These are phyloP conservation scores for Penicillium paradoxum DNA, from an alignment of 495 filamentous ascomycete species.

Conservation along the genomic window DNA sequence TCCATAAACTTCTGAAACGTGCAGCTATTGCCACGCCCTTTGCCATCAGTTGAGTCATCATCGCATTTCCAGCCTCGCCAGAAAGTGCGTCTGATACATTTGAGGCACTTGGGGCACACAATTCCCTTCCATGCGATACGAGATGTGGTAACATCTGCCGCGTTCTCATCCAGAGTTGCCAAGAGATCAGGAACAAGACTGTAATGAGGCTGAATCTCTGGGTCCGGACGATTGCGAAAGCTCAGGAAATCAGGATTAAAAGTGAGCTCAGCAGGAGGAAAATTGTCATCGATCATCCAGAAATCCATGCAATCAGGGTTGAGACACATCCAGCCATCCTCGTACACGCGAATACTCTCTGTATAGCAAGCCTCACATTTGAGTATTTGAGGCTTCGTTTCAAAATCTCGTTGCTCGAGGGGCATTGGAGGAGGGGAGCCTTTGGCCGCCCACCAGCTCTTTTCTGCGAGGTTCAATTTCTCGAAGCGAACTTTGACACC, in stretches of 20 bases:
- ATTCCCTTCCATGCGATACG: slow-evolving; percentile 56
- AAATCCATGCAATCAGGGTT: slow-evolving; percentile 51
- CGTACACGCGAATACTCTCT: slow-evolving; percentile 42
- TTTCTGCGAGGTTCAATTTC: slow-evolving; percentile 53
- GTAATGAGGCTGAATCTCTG: slow-evolving; percentile 32
- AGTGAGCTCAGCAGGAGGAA: slow-evolving; percentile 30
- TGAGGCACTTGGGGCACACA: slow-evolving; percentile 64
- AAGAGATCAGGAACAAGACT: slow-evolving; percentile 36
- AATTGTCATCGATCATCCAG: slow-evolving; percentile 41
- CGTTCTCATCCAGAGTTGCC: slow-evolving; percentile 26
- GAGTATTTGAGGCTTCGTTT: slow-evolving; percentile 12
- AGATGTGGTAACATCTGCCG: slow-evolving; percentile 24
- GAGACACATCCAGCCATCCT: slow-evolving; percentile 68
- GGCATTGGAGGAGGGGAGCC: slow-evolving; percentile 18
- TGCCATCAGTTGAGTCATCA: slow-evolving; percentile 6
- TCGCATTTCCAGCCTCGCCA: slow-evolving; percentile 65
- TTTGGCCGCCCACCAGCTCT: slow-evolving; percentile 66
- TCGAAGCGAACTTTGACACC: slow-evolving; percentile 62
- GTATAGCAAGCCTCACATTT: slow-evolving; percentile 39
- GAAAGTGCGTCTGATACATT: slow-evolving; percentile 55
- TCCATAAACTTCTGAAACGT: slow-evolving; percentile 10
- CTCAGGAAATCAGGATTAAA: slow-evolving; percentile 58
- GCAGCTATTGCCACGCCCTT: slow-evolving; percentile 14
- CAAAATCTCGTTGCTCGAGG: slow-evolving; percentile 20
- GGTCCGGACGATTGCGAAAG: slow-evolving; percentile 33